A percentile compares a stretch with the other conserved stretches of the same genome.
Conservation (phyloP, 495 filamentous ascomycete genomes). For the Aspergillus ostianus region DNA sequence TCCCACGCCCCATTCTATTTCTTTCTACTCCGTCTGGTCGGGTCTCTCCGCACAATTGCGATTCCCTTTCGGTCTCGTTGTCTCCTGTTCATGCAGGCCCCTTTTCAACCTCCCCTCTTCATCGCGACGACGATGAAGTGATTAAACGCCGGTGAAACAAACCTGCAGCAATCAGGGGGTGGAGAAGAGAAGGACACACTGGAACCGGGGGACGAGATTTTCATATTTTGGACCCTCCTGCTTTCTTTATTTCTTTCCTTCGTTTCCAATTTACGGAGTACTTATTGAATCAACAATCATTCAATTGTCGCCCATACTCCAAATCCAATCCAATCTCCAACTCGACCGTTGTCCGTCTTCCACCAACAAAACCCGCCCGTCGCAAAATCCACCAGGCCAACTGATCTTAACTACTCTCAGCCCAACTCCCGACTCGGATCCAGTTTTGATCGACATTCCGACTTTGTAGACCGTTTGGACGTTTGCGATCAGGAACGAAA, state of each 20-base stretch:
- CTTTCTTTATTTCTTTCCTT: conserved; percentile 11
- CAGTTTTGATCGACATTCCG: not conserved
- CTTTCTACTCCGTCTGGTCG: too few species aligned
- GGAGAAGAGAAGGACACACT: conserved; percentile 2
- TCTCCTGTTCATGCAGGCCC: too few species aligned
- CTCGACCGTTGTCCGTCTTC: not conserved
- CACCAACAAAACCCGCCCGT: too few species aligned
- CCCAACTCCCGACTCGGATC: conserved; percentile 2
- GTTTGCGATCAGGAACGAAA: not conserved
- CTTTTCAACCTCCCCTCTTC: too few species aligned
- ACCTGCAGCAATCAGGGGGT: conserved; percentile 22
- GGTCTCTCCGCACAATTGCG: too few species aligned
- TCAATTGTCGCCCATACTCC: too few species aligned
- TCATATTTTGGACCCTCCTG: not conserved
- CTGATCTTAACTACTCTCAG: not conserved
- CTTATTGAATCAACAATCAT: too few species aligned
- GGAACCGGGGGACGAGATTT: too few species aligned
- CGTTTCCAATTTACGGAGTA: too few species aligned
- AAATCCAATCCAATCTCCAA: not conserved
- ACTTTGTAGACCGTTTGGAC: not conserved
- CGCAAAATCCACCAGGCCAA: not conserved
- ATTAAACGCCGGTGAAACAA: conserved; percentile 24
- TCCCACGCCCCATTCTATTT: too few species aligned
- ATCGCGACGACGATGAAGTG: conserved; percentile 8
- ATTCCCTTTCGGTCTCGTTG: too few species aligned